Conservation (phyloP, 129 eudicot species). For the Sambucus nigra region DNA sequence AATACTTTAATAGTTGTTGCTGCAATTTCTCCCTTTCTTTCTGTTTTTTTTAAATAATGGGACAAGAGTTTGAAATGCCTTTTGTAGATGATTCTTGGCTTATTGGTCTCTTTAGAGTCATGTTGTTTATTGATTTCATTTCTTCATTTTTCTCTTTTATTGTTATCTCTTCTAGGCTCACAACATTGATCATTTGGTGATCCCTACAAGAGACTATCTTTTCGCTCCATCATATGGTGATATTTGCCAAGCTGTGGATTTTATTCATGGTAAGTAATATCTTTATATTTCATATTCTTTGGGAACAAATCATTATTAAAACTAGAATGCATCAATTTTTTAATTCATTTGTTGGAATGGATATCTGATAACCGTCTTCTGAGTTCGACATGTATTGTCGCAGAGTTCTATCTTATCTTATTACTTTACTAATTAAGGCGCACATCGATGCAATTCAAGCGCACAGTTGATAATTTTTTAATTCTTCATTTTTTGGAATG, state of each 20-base stretch:
- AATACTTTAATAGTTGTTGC: not conserved
- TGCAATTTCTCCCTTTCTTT: not conserved
- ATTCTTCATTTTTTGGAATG: too few species aligned
- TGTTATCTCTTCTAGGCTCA: conserved; percentile 34
- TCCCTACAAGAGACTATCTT: conserved; percentile 82
- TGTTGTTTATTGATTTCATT: not conserved
- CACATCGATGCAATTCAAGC: too few species aligned
- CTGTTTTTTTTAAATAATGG: not conserved
- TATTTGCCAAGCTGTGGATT: conserved; percentile 52
- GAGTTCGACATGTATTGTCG: too few species aligned
- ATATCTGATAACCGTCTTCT: too few species aligned
- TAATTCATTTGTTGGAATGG: too few species aligned
- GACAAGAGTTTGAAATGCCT: too few species aligned
- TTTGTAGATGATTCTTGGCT: too few species aligned
- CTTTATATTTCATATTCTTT: not conserved
- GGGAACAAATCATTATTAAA: not conserved
- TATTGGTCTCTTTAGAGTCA: too few species aligned
- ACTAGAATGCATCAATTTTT: not conserved
- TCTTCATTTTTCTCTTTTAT: not conserved
- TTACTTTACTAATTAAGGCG: too few species aligned
- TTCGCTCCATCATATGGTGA: conserved; percentile 64
- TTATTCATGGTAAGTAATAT: conserved; percentile 45
- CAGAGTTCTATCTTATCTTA: too few species aligned
- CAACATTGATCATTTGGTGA: conserved; percentile 59
- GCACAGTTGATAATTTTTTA: too few species aligned